Conservation (phyloP, 345 rosid genomes). For the Syzygium aqueum region DNA sequence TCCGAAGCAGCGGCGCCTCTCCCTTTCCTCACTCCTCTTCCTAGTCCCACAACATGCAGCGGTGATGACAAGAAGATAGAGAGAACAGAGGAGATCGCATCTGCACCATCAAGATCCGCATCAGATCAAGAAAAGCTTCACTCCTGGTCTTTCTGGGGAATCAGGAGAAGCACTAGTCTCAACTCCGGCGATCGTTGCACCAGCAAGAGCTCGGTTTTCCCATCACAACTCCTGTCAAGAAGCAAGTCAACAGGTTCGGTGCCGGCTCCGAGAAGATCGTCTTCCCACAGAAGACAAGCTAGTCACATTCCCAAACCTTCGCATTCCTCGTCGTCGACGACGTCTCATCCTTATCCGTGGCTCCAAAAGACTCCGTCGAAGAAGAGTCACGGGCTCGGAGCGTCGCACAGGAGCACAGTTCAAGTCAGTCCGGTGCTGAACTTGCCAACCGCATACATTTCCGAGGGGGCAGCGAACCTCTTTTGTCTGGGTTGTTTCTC, state of each 20-base stretch:
- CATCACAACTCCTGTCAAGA: slow-evolving; percentile 52
- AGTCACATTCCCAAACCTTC: not conserved
- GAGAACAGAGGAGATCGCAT: not conserved
- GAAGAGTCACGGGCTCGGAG: slow-evolving; percentile 19
- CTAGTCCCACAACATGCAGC: not conserved
- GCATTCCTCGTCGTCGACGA: slow-evolving; percentile 8
- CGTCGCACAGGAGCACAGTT: slow-evolving; percentile 21
- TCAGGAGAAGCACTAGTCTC: slow-evolving; percentile 69
- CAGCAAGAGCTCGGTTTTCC: slow-evolving; percentile 36
- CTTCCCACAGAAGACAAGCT: not conserved
- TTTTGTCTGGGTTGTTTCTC: slow-evolving; percentile 56
- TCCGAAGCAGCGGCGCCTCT: not conserved
- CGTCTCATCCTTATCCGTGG: slow-evolving; percentile 22
- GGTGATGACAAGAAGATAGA: not conserved
- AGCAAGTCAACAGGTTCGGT: slow-evolving; percentile 69
- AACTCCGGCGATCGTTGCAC: slow-evolving; percentile 23
- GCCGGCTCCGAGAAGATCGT: slow-evolving; percentile 15
- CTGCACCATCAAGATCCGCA: not conserved
- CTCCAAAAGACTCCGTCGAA: slow-evolving; percentile 38
- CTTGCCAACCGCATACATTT: slow-evolving; percentile 49
- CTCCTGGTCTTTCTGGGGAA: slow-evolving; percentile 64
- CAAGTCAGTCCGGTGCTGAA: slow-evolving; percentile 52
- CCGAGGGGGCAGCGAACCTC: slow-evolving; percentile 33
- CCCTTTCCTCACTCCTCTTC: not conserved
- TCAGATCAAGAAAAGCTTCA: slow-evolving; percentile 16